Base-by-base conservation (phyloP, 352 stramenopile genomes). In the Phytophthora tentaculata region DNA sequence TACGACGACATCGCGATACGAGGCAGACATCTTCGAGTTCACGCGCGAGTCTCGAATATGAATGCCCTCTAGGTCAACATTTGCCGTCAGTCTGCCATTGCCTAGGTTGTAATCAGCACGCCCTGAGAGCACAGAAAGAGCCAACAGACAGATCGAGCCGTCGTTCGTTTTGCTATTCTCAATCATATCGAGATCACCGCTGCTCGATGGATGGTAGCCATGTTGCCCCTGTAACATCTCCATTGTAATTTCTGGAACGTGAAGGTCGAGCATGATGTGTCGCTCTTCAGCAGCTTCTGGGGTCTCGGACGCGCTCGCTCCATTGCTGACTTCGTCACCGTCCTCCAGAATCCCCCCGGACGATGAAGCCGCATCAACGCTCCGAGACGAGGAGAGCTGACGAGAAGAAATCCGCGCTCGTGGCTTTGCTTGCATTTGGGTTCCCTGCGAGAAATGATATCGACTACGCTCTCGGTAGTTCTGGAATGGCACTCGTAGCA, bases 151-250 rank as follows among this genome's bases (percentile, higher is more conserved):
- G 35, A 94, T 92, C n/a, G 88, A 96, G 4, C 79, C 81, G 16
- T 84, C 74, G n/a, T 80, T 88, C 12, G 73, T 85, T 41, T 83
- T 90, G 37, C 76, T 73, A 23, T 77, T 80, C 24, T 89, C 80
- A 12, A 81, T 83, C 84, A 95, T 91, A 24, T 80, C 87, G 2
- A 96, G 63, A 54, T 95, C 86, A 16, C 84, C 88, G 67, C 79
- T 91, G 44, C 71, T 81, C 5, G 85, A 91, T 12, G 86, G 88
- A 29, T 95, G 83, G 54, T 95, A 96, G 5, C 88, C 88, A 50
- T 90, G 65, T 52, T 92, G 76, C 0, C 86, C 84, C 53, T 92
- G 79, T 14, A 94, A 69, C 65, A 96, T 76, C 50, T 96, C 88
- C 69, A 96, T 83, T 39, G 88, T 83, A 17, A 96, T 76, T 61